Conservation (phyloP, 2,329 filamentous ascomycete genomes). For the Exophiala sideris region DNA sequence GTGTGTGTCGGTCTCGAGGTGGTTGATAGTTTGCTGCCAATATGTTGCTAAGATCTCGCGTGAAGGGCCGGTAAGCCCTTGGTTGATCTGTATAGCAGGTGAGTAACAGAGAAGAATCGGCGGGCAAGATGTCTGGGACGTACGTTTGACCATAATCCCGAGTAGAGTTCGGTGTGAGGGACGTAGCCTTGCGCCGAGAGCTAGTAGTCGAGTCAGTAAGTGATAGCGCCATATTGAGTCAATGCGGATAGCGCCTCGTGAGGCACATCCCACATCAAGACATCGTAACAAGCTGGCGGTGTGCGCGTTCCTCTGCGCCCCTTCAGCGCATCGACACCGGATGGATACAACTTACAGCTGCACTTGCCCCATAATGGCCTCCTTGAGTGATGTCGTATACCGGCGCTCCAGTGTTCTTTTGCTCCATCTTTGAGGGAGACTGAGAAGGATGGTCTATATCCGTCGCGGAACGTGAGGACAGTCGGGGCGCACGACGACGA, state of each 20-base stretch:
- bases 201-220: constrained; percentile 46
- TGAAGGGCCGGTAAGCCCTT: constrained; percentile 87
- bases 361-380: constrained; percentile 60
- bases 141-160: constrained; percentile 93
- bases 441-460: no score
- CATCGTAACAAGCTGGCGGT: no score
- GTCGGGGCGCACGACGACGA: not conserved
- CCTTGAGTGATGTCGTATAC: constrained; percentile 72
- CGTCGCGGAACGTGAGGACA: not conserved
- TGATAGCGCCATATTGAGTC: constrained; percentile 30
- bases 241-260: no score
- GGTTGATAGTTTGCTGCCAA: constrained; percentile 97
- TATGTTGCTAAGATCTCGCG: constrained; percentile 98
- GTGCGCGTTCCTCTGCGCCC: no score
- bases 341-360: not conserved
- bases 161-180: constrained; percentile 85
- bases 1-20: constrained; percentile 90
- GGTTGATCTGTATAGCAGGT: constrained; percentile 68
- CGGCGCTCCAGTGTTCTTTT: constrained; percentile 56
- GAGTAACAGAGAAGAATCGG: constrained; percentile 6
- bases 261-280: no score
- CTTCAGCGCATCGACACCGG: not conserved
- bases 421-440: constrained; percentile 30
- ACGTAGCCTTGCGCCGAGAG: constrained; percentile 84
- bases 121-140: constrained; percentile 32